These are phyloP conservation scores for Plenodomus biglobosus DNA, from an alignment of 2,329 filamentous ascomycete species.

Conservation along the genomic window DNA sequence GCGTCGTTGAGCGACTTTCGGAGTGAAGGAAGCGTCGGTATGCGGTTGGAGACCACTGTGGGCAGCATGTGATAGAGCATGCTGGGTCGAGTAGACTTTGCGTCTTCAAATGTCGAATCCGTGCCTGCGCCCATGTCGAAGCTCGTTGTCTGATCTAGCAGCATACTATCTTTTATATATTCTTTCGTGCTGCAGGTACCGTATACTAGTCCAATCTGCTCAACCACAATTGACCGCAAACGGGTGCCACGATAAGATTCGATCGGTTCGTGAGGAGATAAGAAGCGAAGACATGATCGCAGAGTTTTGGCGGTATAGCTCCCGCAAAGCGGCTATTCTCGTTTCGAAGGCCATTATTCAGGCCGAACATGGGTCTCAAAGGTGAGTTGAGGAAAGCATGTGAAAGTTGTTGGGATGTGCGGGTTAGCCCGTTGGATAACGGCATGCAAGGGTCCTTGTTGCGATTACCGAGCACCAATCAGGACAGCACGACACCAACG, in stretches of 20 bases:
- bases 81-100: slow-evolving; percentile 37
- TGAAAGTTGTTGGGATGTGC: slow-evolving; percentile 23
- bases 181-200: neutral
- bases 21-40: slow-evolving; percentile 56
- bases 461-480: neutral
- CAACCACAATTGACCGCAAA: slow-evolving; percentile 7
- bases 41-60: slow-evolving; percentile 53
- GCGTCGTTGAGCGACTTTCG: slow-evolving; percentile 38
- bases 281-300: slow-evolving; percentile 1
- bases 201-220: neutral
- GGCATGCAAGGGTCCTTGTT: neutral
- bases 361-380: slow-evolving; percentile 7
- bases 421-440: neutral
- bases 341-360: slow-evolving; percentile 12
- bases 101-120: slow-evolving; percentile 10
- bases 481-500: neutral
- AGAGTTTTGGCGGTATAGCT: slow-evolving; percentile 1
- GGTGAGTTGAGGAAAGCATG: slow-evolving; percentile 17
- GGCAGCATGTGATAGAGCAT: slow-evolving; percentile 59
- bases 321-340: slow-evolving; percentile 15
- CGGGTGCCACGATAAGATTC: slow-evolving; percentile 1
- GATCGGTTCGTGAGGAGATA: neutral
- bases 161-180: slow-evolving; percentile 1
- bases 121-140: slow-evolving; percentile 11
- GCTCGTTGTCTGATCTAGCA: slow-evolving; percentile 1